Evolutionary conservation across 2,329 filamentous ascomycete species (phyloP).

Genomic region (Alternaria solani): DNA sequence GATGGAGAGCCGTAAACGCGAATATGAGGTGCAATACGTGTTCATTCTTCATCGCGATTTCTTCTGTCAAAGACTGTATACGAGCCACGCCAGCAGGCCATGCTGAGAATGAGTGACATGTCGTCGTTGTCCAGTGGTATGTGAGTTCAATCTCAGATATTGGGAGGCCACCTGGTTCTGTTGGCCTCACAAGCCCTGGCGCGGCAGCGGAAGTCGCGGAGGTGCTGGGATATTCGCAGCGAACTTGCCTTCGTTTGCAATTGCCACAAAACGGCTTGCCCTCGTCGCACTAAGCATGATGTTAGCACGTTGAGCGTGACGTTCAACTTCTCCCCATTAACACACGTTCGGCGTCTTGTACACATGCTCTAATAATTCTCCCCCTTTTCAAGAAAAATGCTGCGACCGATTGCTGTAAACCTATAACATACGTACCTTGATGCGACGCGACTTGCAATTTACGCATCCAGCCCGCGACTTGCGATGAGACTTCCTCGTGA

Average conservation of each 20-base stretch:
- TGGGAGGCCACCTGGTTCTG: slow-evolving; percentile 6
- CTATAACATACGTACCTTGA: slow-evolving; percentile 29
- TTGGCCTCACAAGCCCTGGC: not conserved
- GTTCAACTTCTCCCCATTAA: not conserved
- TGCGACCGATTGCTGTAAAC: not conserved
- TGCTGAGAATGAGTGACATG: slow-evolving; percentile 31
- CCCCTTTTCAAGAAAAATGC: not conserved
- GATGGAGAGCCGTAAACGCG: slow-evolving; percentile 36
- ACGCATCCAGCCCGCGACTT: slow-evolving; percentile 41
- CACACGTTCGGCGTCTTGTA: not conserved
- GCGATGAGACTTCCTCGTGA: slow-evolving; percentile 35
- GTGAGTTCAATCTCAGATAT: slow-evolving; percentile 38
- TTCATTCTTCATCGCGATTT: slow-evolving; percentile 28
- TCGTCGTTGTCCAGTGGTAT: slow-evolving; percentile 39
- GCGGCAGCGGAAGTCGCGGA: not conserved
- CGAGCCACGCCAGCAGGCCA: slow-evolving; percentile 21
- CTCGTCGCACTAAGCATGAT: slow-evolving; percentile 37
- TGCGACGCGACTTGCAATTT: slow-evolving; percentile 38
- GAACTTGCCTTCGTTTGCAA: slow-evolving; percentile 32
- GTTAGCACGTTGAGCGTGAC: not conserved
- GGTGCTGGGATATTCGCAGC: slow-evolving; percentile 29
- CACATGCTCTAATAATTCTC: not conserved
- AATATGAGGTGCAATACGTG: slow-evolving; percentile 36
- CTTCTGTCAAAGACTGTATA: slow-evolving; percentile 29
- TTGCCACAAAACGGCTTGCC: slow-evolving; percentile 35